Percentiles rank a stretch among this genome's conserved stretches.
phyloP scores from a whole-genome alignment of 768 basidiomycete genomes.

The Naganishia vishniacii region DNA sequence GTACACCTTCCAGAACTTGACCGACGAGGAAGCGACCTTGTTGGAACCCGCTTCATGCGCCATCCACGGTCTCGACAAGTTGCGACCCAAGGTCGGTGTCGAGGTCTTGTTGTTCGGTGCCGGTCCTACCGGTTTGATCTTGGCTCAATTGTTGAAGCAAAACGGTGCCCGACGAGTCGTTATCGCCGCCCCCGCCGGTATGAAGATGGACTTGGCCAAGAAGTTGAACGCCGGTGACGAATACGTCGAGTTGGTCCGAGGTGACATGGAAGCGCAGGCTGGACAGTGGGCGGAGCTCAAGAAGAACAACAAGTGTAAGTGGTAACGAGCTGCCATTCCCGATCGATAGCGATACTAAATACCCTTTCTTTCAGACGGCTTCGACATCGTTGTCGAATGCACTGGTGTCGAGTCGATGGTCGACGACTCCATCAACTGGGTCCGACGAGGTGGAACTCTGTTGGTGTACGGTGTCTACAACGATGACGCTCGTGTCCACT shows the following conservation, averaged over 20 bases:
- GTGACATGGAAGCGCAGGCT: constrained; percentile 53
- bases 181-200: constrained; percentile 76
- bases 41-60: constrained; percentile 87
- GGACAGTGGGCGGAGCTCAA: constrained; percentile 77
- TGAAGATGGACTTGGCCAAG: constrained; percentile 83
- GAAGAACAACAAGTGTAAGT: constrained; percentile 62
- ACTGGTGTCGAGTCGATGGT: constrained; percentile 80
- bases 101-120: constrained; percentile 81
- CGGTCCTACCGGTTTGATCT: constrained; percentile 86
- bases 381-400: constrained; percentile 77
- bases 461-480: constrained; percentile 76
- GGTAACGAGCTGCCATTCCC: not conserved
- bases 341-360: not conserved
- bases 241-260: constrained; percentile 75
- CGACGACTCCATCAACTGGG: constrained; percentile 84
- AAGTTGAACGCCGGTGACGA: constrained; percentile 72
- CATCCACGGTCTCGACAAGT: constrained; percentile 83
- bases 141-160: constrained; percentile 78
- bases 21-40: constrained; percentile 79
- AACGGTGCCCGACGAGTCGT: constrained; percentile 77
- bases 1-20: constrained; percentile 81
- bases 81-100: constrained; percentile 71
- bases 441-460: constrained; percentile 55
- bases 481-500: constrained; percentile 74
- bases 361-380: constrained; percentile 55